Evolutionary conservation across 768 basidiomycete species (phyloP), one percentile per base, ranked within the genome.

Genomic region (Trametes cinnabarina): DNA sequence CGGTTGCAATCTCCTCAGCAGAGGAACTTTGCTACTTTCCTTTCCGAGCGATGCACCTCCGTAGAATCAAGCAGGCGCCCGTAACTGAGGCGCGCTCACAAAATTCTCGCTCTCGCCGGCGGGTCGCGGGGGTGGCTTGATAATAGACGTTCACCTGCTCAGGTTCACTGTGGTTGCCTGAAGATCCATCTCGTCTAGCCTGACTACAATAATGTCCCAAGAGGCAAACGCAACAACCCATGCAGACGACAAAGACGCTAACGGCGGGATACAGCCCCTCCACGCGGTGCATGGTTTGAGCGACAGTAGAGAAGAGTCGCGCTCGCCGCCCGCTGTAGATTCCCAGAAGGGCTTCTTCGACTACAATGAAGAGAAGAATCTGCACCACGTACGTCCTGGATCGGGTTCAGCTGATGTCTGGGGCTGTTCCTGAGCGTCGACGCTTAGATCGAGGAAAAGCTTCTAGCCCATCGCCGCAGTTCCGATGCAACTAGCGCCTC

Each of bases 311-410:
- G 55, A 54, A 14, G 57, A 52, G 40, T 57, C 56, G 10, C 58
- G 54, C 32, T 62, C 68, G 8, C 64, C 71, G 4, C 73, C 72
- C 1, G 63, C 82, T 40, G 74, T 77, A 9, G 79, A 87, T 63
- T 71, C 82, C 3, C 79, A 82, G 61, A 88, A 91, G 66, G 88
- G 85, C 0, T 92, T 85, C 71, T 93, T 88, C 69, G 86, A 86
- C 9, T 93, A 93, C 70, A 76, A 76, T 20, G 89, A 93, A 63
- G 92, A 92, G 73, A 88, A 87, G 66, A 85, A 74, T 34, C 77
- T 88, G 28, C 85, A 85, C 65, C 87, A 90, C 63, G 90, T 90
- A 74, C 78, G 20, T 22, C 48, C 28, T 28, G n/a, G 41, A 32
- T n/a, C 19, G 20, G 23, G 47, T 41, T 47, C 19, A 22, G n/a